phyloP scores from a whole-genome alignment of 768 basidiomycete genomes.

The Tubosaeta brunneosetosa region DNA sequence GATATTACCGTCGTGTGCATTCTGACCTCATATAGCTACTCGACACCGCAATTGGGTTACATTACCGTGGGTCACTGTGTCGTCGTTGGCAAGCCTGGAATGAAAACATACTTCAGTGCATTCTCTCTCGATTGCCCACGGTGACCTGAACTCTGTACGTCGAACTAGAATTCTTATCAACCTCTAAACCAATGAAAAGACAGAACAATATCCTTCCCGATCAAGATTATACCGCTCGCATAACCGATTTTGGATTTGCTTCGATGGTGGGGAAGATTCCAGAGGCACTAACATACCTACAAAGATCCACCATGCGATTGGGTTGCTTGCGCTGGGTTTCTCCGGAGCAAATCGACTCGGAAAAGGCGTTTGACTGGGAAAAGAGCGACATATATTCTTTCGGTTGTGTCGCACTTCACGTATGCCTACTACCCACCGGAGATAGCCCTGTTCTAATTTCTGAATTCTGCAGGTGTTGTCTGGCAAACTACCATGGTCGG shows the following conservation, averaged over 20 bases:
- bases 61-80: neutral
- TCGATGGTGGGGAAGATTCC: neutral
- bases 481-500: neutral
- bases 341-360: neutral
- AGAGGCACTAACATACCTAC: neutral
- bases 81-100: neutral
- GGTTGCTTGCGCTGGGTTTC: neutral
- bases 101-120: constrained; percentile 3
- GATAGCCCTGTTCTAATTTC: neutral
- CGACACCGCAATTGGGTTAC: constrained; percentile 10
- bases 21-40: constrained; percentile 17
- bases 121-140: constrained; percentile 2
- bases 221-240: neutral
- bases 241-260: neutral
- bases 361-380: neutral
- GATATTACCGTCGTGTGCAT: constrained; percentile 6
- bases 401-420: neutral
- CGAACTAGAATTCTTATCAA: neutral
- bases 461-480: neutral
- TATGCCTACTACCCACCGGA: neutral
- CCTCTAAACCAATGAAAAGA: neutral
- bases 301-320: neutral
- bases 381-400: neutral
- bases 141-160: neutral
- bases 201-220: neutral